These are phyloP conservation scores for Rhizopus sp. DNA, from an alignment of 371 early-diverging fungal genomes.

Conservation along the genomic window DNA sequence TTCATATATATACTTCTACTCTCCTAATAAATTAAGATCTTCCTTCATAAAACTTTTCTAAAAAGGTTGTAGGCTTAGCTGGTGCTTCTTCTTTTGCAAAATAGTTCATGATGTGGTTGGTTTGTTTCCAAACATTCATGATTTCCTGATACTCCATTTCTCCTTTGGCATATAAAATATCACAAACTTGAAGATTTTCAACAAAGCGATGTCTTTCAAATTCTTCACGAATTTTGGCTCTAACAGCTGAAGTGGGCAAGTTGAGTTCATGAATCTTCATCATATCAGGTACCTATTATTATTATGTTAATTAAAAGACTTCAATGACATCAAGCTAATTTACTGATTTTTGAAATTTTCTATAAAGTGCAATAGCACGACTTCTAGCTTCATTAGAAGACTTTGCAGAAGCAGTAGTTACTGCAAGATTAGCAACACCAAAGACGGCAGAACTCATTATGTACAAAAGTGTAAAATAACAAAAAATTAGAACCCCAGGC, in stretches of 20 bases:
- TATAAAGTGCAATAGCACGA: constrained; percentile 63
- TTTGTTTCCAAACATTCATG: constrained; percentile 94
- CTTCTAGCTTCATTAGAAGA: constrained; percentile 58
- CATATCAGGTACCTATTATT: constrained; percentile 75
- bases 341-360: constrained; percentile 71
- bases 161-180: constrained; percentile 88
- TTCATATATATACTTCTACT: not conserved
- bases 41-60: constrained; percentile 87
- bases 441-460: constrained; percentile 30
- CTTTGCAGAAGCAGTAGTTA: constrained; percentile 61
- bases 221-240: constrained; percentile 88
- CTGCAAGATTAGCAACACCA: constrained; percentile 49
- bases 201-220: constrained; percentile 90
- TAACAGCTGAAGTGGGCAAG: constrained; percentile 70
- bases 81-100: constrained; percentile 79
- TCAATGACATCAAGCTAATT: constrained; percentile 10
- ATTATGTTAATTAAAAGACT: not conserved
- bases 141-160: constrained; percentile 91
- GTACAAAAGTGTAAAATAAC: not conserved
- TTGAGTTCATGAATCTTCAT: constrained; percentile 80
- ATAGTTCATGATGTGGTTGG: constrained; percentile 88
- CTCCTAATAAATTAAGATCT: constrained; percentile 36
- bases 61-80: constrained; percentile 75
- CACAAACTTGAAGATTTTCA: constrained; percentile 76
- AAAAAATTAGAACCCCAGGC: not conserved